Percentiles rank a stretch among this genome's conserved stretches.
phyloP scores from a whole-genome alignment of 306 rosid species.

The Sesbania bispinosa region DNA sequence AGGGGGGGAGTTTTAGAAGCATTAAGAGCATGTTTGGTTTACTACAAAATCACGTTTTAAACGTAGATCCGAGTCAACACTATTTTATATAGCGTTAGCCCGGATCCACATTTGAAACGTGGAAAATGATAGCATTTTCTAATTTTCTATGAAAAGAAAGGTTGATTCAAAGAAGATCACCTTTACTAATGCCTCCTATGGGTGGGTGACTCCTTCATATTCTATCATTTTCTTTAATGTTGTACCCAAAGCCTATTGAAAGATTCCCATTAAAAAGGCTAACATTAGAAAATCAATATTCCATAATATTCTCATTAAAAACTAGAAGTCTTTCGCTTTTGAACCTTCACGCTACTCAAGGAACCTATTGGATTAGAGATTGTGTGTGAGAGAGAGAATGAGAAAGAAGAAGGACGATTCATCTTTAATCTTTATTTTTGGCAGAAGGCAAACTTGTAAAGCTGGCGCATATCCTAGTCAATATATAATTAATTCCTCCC shows the following conservation, averaged over 20 bases:
- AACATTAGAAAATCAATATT: slow-evolving; percentile 23
- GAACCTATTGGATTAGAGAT: slow-evolving; percentile 30
- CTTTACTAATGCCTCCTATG: background rate
- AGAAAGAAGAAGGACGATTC: background rate
- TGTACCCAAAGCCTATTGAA: slow-evolving; percentile 8
- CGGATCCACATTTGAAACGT: no score
- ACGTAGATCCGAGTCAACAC: no score
- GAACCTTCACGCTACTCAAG: slow-evolving; percentile 29
- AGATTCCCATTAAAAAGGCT: slow-evolving; percentile 33
- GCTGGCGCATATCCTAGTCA: slow-evolving; percentile 25
- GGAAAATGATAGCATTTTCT: no score
- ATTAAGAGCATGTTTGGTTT: no score
- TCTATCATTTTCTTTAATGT: background rate
- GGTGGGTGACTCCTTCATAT: slow-evolving; percentile 11
- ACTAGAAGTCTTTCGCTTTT: slow-evolving; percentile 15
- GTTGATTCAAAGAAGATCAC: slow-evolving; percentile 9
- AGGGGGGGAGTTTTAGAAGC: background rate
- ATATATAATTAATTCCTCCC: slow-evolving; percentile 15
- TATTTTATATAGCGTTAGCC: no score
- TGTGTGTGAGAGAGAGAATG: no score
- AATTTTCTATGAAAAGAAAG: background rate
- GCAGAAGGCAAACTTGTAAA: slow-evolving; percentile 18
- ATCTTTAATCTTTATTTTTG: slow-evolving; percentile 19
- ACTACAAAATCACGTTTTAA: no score
- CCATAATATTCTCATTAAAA: slow-evolving; percentile 12